phyloP scores from a whole-genome alignment of 2,329 filamentous ascomycete genomes.

The Botrytis sinoallii region DNA sequence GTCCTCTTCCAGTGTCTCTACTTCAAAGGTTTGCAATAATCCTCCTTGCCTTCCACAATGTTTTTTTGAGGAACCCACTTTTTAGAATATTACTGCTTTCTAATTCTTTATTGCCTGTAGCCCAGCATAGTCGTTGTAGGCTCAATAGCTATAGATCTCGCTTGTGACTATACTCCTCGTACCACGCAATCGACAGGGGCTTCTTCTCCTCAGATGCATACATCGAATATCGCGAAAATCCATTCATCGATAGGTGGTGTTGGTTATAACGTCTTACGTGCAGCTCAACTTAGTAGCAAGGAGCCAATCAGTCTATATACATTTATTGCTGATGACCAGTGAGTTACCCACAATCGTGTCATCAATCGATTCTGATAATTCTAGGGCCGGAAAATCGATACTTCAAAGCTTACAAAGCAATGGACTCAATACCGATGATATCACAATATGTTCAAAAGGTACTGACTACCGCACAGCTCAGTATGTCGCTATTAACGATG shows the following conservation, averaged over 20 bases:
- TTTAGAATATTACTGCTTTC: neutral
- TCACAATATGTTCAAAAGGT: constrained; percentile 40
- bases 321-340: constrained; percentile 75
- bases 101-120: neutral
- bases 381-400: constrained; percentile 69
- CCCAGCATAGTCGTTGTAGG: constrained; percentile 76
- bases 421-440: constrained; percentile 61
- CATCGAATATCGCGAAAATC: constrained; percentile 82
- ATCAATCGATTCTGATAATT: neutral
- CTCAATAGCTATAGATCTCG: constrained; percentile 83
- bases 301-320: constrained; percentile 70
- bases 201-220: constrained; percentile 50
- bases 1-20: neutral
- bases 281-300: constrained; percentile 67
- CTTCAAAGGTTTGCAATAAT: constrained; percentile 4
- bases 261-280: constrained; percentile 85
- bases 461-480: constrained; percentile 67
- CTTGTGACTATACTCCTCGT: constrained; percentile 66
- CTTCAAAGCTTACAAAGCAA: constrained; percentile 61
- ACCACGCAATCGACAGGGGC: constrained; percentile 39
- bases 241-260: constrained; percentile 85
- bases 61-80: neutral
- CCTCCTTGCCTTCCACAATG: neutral
- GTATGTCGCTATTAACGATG: constrained; percentile 87
- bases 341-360: constrained; percentile 34